Evolutionary conservation across 169 alveolate genomes (phyloP).

Genomic region (Nephromyces sp.): DNA sequence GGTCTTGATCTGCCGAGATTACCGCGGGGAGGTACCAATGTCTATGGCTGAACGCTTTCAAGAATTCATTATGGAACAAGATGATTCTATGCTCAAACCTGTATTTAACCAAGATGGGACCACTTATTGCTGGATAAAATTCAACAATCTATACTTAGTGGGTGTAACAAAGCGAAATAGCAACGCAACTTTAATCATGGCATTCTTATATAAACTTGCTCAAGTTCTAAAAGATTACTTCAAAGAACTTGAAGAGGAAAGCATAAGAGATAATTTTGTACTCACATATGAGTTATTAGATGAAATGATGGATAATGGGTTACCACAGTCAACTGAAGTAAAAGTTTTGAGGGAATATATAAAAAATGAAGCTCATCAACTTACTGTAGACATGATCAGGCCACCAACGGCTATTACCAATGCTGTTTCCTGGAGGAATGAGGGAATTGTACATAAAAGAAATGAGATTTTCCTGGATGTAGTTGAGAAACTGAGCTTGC

Average conservation of each 20-base stretch:
- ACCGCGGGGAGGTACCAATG: conserved; percentile 81
- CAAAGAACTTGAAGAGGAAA: conserved; percentile 93
- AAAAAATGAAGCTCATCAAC: conserved; percentile 80
- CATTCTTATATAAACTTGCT: conserved; percentile 67
- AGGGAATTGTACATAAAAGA: conserved; percentile 93
- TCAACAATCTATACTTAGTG: conserved; percentile 80
- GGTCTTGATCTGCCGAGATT: conserved; percentile 74
- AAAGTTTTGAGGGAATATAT: conserved; percentile 84
- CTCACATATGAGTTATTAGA: conserved; percentile 95
- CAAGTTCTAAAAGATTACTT: conserved; percentile 89
- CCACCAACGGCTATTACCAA: conserved; percentile 87
- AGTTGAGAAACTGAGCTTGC: conserved; percentile 87
- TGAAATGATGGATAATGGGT: conserved; percentile 98
- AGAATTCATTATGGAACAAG: conserved; percentile 66
- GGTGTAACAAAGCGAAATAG: conserved; percentile 58
- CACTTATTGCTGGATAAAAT: conserved; percentile 91
- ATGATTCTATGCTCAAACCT: conserved; percentile 84
- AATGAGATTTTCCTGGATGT: conserved; percentile 98
- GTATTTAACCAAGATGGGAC: conserved; percentile 86
- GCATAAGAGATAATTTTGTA: conserved; percentile 96
- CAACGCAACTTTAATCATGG: conserved; percentile 57
- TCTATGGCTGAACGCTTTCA: conserved; percentile 25
- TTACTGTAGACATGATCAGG: conserved; percentile 57
- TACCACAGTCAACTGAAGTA: conserved; percentile 83
- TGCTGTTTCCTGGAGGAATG: conserved; percentile 84